Evolutionary conservation across 2,329 filamentous ascomycete species (phyloP).

Genomic region (Colletotrichum sp.): DNA sequence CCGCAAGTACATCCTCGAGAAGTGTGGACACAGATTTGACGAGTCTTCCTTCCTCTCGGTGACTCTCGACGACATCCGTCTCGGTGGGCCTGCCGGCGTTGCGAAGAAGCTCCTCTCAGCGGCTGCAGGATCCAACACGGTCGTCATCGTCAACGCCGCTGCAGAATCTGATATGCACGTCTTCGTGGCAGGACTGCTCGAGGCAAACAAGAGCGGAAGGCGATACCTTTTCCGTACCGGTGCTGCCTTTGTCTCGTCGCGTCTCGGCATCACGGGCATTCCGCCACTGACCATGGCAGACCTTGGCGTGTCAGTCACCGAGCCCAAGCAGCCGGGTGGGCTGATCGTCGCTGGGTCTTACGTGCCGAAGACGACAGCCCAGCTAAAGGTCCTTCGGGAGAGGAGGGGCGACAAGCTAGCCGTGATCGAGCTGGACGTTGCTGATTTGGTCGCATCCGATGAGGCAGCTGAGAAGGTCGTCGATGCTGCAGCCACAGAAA

Average conservation of each 20-base stretch:
- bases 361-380: constrained; percentile 62
- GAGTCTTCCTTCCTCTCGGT: constrained; percentile 30
- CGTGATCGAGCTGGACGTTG: constrained; percentile 24
- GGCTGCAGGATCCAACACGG: constrained; percentile 29
- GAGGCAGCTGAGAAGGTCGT: constrained; percentile 9
- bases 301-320: constrained; percentile 37
- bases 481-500: constrained; percentile 22
- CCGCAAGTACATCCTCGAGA: constrained; percentile 58
- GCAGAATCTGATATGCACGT: constrained; percentile 61
- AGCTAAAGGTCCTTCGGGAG: constrained; percentile 23
- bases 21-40: constrained; percentile 35
- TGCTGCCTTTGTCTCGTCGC: constrained; percentile 48
- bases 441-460: constrained; percentile 7
- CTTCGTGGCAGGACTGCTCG: constrained; percentile 53
- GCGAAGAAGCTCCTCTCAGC: constrained; percentile 28
- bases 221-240: constrained; percentile 44
- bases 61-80: constrained; percentile 47
- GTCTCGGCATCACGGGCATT: constrained; percentile 57
- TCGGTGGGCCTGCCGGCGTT: constrained; percentile 31
- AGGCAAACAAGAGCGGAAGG: constrained; percentile 34
- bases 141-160: constrained; percentile 58
- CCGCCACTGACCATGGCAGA: constrained; percentile 52
- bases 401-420: constrained; percentile 18
- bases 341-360: constrained; percentile 63
- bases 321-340: constrained; percentile 40